These are phyloP conservation scores for Alternaria brassicicola DNA, from an alignment of 2,329 filamentous ascomycete species.

Conservation along the genomic window DNA sequence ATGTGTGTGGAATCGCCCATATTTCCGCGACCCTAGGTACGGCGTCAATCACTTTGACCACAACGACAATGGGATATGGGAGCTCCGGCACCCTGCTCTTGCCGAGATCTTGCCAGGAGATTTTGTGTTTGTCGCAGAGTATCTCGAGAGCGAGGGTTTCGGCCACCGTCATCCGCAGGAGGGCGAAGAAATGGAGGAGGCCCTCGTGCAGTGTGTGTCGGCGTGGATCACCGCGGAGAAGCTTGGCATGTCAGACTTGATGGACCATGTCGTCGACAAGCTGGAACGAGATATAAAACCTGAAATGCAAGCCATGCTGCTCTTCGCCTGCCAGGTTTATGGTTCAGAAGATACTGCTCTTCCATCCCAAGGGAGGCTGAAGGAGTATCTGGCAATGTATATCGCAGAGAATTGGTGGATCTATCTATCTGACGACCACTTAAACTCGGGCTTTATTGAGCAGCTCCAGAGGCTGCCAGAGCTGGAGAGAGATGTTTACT, in stretches of 20 bases:
- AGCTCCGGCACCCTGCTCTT: slow-evolving; percentile 25
- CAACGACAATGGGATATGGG: slow-evolving; percentile 22
- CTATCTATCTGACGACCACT: slow-evolving; percentile 16
- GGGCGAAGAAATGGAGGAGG: slow-evolving; percentile 16
- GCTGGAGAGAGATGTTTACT: slow-evolving; percentile 22
- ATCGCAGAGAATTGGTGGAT: slow-evolving; percentile 31
- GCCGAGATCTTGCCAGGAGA: slow-evolving; percentile 20
- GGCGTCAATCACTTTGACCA: slow-evolving; percentile 17
- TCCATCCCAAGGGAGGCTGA: slow-evolving; percentile 10
- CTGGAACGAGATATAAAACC: slow-evolving; percentile 7
- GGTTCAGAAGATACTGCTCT: neutral
- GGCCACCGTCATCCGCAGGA: slow-evolving; percentile 19
- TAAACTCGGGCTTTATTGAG: slow-evolving; percentile 13
- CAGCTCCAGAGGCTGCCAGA: slow-evolving; percentile 21
- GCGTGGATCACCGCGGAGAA: slow-evolving; percentile 32
- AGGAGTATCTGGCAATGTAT: slow-evolving; percentile 16
- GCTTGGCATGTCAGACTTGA: slow-evolving; percentile 34
- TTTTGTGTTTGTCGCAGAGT: slow-evolving; percentile 38
- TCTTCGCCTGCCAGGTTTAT: slow-evolving; percentile 26
- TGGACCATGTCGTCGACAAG: slow-evolving; percentile 35
- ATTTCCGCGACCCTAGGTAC: slow-evolving; percentile 19
- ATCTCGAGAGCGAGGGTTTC: slow-evolving; percentile 29
- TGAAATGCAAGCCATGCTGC: slow-evolving; percentile 18
- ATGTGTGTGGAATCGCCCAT: slow-evolving; percentile 20
- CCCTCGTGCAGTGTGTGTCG: slow-evolving; percentile 25